Conservation (phyloP, 73 alveolate species). For the Stentor coeruleus region DNA sequence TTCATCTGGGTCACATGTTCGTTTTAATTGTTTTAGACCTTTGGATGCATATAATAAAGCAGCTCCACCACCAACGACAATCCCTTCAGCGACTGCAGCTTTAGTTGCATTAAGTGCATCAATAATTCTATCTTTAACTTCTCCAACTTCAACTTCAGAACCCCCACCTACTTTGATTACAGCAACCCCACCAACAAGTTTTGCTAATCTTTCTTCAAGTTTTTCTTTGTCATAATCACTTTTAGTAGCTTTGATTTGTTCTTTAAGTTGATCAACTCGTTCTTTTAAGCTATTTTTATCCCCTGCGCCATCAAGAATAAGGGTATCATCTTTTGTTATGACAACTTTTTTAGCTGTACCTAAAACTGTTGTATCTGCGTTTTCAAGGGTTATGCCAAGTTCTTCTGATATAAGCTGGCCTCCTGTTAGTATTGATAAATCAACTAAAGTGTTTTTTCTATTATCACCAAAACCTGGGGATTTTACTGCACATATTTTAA, state of each 20-base stretch:
- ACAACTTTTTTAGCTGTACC: constrained; percentile 86
- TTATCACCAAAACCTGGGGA: constrained; percentile 99
- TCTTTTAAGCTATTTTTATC: constrained; percentile 66
- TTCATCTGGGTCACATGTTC: constrained; percentile 79
- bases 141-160: constrained; percentile 94
- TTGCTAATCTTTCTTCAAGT: constrained; percentile 94
- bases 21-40: constrained; percentile 68
- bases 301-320: constrained; percentile 96
- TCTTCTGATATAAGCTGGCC: constrained; percentile 91
- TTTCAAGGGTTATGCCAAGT: constrained; percentile 76
- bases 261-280: constrained; percentile 70
- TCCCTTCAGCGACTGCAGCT: constrained; percentile 97
- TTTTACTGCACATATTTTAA: constrained; percentile 94
- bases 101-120: constrained; percentile 98
- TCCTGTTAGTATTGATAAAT: constrained; percentile 91
- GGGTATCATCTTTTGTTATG: constrained; percentile 95
- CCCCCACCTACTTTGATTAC: constrained; percentile 98
- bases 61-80: constrained; percentile 95
- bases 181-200: constrained; percentile 97
- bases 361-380: constrained; percentile 67
- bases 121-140: constrained; percentile 93
- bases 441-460: constrained; percentile 90
- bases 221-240: constrained; percentile 91
- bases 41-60: constrained; percentile 90
- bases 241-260: constrained; percentile 68